Conservation (phyloP, 2,329 filamentous ascomycete genomes). For the Colletotrichum sp. region DNA sequence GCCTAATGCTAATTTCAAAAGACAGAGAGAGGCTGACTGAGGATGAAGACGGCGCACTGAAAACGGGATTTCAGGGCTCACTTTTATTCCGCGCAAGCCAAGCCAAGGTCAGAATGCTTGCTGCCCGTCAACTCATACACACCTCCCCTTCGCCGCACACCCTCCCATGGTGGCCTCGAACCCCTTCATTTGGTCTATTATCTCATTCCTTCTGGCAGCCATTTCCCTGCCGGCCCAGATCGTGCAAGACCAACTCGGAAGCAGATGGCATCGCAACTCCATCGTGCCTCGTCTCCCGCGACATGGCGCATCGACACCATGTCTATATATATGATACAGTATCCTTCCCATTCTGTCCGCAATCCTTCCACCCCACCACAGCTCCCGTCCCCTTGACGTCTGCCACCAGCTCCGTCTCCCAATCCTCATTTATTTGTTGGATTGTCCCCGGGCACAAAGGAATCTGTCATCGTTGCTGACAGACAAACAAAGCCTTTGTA, state of each 20-base stretch:
- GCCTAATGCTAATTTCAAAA: not conserved
- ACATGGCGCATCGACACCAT: slow-evolving; percentile 6
- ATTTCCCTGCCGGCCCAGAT: slow-evolving; percentile 15
- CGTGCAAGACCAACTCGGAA: slow-evolving; percentile 1
- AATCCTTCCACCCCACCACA: slow-evolving; percentile 13
- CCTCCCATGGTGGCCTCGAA: slow-evolving; percentile 1
- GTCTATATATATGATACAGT: slow-evolving; percentile 21
- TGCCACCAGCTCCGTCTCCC: not conserved
- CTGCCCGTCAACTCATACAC: slow-evolving; percentile 4
- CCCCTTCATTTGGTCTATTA: slow-evolving; percentile 16
- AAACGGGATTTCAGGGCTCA: slow-evolving; percentile 13
- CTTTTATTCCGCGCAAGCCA: slow-evolving; percentile 14
- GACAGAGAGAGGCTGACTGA: slow-evolving; percentile 17
- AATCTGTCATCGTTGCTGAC: not conserved
- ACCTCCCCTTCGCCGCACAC: slow-evolving; percentile 13
- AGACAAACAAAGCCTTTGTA: slow-evolving; percentile 11
- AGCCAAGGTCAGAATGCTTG: slow-evolving; percentile 3
- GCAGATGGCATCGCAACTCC: slow-evolving; percentile 5
- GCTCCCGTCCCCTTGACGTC: not conserved
- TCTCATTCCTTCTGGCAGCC: slow-evolving; percentile 12
- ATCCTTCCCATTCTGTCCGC: slow-evolving; percentile 2
- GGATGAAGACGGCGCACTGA: slow-evolving; percentile 7
- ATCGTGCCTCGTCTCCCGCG: slow-evolving; percentile 11
- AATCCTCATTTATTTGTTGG: not conserved
- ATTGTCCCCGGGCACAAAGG: not conserved